These are phyloP conservation scores for Taxillus chinensis DNA, from an alignment of 164 flowering plant species.

Conservation along the genomic window DNA sequence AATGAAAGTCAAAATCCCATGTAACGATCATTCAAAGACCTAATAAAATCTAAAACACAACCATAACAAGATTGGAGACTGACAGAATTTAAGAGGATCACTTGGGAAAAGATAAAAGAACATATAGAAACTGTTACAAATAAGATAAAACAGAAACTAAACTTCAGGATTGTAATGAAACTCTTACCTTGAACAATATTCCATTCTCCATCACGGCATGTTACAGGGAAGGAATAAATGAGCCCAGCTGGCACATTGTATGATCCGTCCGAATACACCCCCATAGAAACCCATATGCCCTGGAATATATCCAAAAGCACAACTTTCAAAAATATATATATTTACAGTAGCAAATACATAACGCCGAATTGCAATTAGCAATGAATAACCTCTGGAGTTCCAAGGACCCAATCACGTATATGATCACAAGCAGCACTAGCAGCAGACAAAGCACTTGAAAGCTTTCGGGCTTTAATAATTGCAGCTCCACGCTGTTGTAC, in stretches of 20 bases:
- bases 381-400: constrained; percentile 76
- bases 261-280: constrained; percentile 97
- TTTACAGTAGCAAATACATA: too few relatives aligned
- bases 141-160: too few relatives aligned
- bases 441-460: constrained; percentile 98
- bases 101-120: too few relatives aligned
- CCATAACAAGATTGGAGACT: too few relatives aligned
- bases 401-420: constrained; percentile 99
- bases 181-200: constrained; percentile 77
- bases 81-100: too few relatives aligned
- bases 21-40: too few relatives aligned
- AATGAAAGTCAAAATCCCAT: too few relatives aligned
- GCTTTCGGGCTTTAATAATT: constrained; percentile 90
- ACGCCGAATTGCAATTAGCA: not conserved
- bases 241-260: constrained; percentile 93
- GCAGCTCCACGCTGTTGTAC: constrained; percentile 99
- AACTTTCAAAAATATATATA: too few relatives aligned
- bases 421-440: constrained; percentile 99
- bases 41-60: too few relatives aligned
- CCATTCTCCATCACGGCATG: constrained; percentile 87
- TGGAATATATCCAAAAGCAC: constrained; percentile 8
- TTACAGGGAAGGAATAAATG: constrained; percentile 94
- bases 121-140: too few relatives aligned
- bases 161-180: not conserved
- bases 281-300: constrained; percentile 99